Evolutionary conservation across 2,329 filamentous ascomycete species (phyloP).

Genomic region (Aspergillus niger): DNA sequence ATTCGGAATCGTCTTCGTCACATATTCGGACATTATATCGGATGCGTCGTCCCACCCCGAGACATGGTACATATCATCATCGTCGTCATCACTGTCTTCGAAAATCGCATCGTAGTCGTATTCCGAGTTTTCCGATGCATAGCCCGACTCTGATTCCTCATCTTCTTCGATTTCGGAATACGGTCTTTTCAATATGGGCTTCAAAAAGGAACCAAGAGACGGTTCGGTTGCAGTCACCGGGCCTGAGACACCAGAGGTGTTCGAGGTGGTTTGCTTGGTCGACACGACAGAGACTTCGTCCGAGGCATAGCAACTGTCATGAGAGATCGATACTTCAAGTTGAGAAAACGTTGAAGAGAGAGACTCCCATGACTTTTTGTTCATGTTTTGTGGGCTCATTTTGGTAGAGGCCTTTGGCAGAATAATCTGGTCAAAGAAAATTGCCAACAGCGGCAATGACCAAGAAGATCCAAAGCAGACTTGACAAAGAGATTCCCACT

Average conservation of each 20-base stretch:
- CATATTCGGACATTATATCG: constrained; percentile 30
- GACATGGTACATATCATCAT: constrained; percentile 33
- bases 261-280: constrained; percentile 27
- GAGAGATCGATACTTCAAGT: constrained; percentile 41
- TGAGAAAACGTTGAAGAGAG: constrained; percentile 39
- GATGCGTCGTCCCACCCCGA: constrained; percentile 34
- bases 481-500: constrained; percentile 1
- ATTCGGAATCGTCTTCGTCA: constrained; percentile 33
- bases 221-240: constrained; percentile 23
- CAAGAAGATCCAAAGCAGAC: background rate
- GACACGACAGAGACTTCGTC: constrained; percentile 40
- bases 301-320: constrained; percentile 44
- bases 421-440: background rate
- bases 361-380: constrained; percentile 40
- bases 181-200: constrained; percentile 39
- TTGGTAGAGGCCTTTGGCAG: constrained; percentile 9
- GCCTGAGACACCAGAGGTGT: constrained; percentile 26
- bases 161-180: constrained; percentile 29
- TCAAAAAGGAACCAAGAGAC: constrained; percentile 30
- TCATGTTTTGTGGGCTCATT: constrained; percentile 31
- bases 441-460: background rate
- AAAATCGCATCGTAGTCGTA: constrained; percentile 18
- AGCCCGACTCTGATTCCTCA: constrained; percentile 40
- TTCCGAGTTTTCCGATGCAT: constrained; percentile 38
- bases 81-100: constrained; percentile 29